Evolutionary conservation across 2,329 filamentous ascomycete species (phyloP).

Genomic region (Penicillium capsulatum): DNA sequence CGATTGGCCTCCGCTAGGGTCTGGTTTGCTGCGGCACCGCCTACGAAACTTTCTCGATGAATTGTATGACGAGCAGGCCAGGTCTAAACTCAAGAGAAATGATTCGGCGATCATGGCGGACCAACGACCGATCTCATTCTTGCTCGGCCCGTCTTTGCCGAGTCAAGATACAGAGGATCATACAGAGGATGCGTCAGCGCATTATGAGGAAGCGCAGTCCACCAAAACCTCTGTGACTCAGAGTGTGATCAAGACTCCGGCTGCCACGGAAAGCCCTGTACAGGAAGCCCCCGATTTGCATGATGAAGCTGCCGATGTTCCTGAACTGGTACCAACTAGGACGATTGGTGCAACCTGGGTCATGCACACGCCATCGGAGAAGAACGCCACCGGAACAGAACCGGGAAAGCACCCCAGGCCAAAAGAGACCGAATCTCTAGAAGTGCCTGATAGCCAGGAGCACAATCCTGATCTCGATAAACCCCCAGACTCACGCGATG

Average conservation of each 20-base stretch:
- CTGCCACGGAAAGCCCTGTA: neutral
- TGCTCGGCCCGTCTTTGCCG: conserved; percentile 23
- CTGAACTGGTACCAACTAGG: conserved; percentile 8
- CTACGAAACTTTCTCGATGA: conserved; percentile 64
- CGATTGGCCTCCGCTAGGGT: conserved; percentile 54
- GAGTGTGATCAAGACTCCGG: neutral
- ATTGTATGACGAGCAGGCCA: conserved; percentile 58
- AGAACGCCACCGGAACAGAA: no score
- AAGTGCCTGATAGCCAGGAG: conserved; percentile 33
- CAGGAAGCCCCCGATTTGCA: no score
- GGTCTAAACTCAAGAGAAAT: conserved; percentile 33
- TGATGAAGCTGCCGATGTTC: conserved; percentile 3
- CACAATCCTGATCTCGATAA: neutral
- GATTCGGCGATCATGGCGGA: conserved; percentile 30
- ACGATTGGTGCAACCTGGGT: no score
- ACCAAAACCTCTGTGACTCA: neutral
- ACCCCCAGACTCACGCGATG: neutral
- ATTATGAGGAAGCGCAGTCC: neutral
- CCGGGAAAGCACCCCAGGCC: no score
- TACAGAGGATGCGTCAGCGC: conserved; percentile 1
- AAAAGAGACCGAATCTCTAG: conserved; percentile 15
- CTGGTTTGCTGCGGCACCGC: conserved; percentile 57
- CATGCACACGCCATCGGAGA: no score
- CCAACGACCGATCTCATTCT: conserved; percentile 29
- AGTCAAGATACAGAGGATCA: conserved; percentile 1